Evolutionary conservation across 345 rosid genomes (phyloP), one percentile per base, ranked within the genome.

Genomic region (Sapria himalayana): DNA sequence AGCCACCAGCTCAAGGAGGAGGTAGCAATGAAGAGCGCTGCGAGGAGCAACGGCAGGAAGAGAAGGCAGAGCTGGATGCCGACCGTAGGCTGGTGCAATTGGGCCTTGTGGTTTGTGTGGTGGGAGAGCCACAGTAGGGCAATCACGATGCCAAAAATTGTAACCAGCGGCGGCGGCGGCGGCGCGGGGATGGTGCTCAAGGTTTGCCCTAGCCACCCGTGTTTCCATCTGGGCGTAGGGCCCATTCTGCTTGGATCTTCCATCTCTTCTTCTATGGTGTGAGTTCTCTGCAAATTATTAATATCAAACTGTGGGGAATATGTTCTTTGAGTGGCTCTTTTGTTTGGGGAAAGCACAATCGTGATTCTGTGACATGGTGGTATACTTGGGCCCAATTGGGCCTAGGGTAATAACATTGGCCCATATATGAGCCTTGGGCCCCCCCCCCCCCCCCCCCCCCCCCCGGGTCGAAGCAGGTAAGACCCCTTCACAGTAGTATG

Each of bases 231-330:
- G 1, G 73, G 75, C 21, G 64, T 57, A 1, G 73, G 75, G 20
- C 70, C 75, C 41, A 74, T 65, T 61, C 75, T 67, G 39, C 15
- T 62, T 0, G 71, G 56, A 33, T 65, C 52, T 2, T 62, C 33
- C 78, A 74, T 67, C n/a, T 74, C 81, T 77, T 64, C 68, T 50
- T 16, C 21, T n/a, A n/a, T n/a, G n/a, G n/a, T n/a, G n/a, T n/a
- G n/a, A n/a, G n/a, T n/a, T n/a, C n/a, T 9, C 5, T 18, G n/a
- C n/a, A n/a, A n/a, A n/a, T n/a, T n/a, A n/a, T n/a, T n/a, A n/a
- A n/a, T n/a, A n/a, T n/a, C n/a, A n/a, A n/a, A n/a, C n/a, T n/a
- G n/a, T n/a, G n/a, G n/a, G n/a, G n/a, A n/a, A n/a, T n/a, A n/a
- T n/a, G n/a, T n/a, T n/a, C n/a, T n/a, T n/a, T n/a, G n/a, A n/a